These are phyloP conservation scores for Spergularia azorica DNA, from an alignment of 179 eudicot genomes.

Conservation along the genomic window DNA sequence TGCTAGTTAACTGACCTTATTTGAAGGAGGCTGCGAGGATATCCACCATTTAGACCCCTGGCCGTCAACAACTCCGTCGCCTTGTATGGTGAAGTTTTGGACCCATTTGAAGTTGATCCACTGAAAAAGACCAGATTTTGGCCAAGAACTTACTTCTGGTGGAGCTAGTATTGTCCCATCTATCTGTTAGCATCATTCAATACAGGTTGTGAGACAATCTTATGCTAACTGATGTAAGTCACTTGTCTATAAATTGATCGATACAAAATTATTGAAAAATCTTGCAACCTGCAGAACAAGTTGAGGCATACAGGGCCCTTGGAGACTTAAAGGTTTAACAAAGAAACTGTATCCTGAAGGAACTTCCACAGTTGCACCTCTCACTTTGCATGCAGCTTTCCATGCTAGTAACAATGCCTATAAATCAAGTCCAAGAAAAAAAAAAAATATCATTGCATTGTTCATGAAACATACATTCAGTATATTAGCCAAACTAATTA, in stretches of 20 bases:
- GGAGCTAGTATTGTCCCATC: slow-evolving; percentile 74
- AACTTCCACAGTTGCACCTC: slow-evolving; percentile 49
- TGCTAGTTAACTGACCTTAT: slow-evolving; percentile 34
- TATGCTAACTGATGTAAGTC: no score
- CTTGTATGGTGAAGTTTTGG: slow-evolving; percentile 74
- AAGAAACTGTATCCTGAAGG: slow-evolving; percentile 59
- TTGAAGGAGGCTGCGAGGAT: slow-evolving; percentile 30
- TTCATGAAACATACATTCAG: no score
- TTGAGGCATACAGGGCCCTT: slow-evolving; percentile 84
- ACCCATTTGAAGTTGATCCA: slow-evolving; percentile 87
- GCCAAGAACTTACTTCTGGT: slow-evolving; percentile 56
- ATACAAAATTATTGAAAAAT: no score
- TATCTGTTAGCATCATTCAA: slow-evolving; percentile 33
- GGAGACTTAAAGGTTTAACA: slow-evolving; percentile 59
- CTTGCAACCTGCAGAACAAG: slow-evolving; percentile 56
- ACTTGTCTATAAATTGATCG: no score
- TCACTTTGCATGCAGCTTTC: slow-evolving; percentile 66
- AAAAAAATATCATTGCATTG: no score
- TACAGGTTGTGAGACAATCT: no score
- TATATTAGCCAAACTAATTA: neutral
- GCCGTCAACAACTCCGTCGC: slow-evolving; percentile 66
- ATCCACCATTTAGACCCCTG: slow-evolving; percentile 82
- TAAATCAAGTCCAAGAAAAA: neutral
- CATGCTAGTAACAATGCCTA: slow-evolving; percentile 78
- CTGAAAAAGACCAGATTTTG: slow-evolving; percentile 64